Conservation (phyloP, 2,329 filamentous ascomycete species). For the Verticillium dahliae region DNA sequence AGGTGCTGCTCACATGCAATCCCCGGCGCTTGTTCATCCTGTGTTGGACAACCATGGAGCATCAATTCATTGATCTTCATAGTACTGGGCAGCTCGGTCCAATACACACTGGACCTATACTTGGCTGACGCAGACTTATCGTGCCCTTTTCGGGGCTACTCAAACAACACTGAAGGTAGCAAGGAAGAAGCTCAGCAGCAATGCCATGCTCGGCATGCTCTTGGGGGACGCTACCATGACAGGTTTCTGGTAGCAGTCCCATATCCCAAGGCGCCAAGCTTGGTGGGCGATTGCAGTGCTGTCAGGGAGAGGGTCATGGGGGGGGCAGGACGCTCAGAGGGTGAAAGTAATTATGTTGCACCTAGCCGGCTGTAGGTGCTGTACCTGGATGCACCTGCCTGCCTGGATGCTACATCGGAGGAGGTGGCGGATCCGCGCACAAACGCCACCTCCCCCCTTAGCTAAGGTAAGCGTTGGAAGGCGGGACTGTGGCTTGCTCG, state of each 20-base stretch:
- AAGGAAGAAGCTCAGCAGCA: not conserved
- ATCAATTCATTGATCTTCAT: no score
- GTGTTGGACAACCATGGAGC: no score
- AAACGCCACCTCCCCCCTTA: not conserved
- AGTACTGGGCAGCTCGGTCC: no score
- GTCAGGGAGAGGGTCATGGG: not conserved
- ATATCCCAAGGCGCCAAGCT: not conserved
- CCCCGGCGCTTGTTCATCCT: no score
- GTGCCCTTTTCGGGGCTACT: no score
- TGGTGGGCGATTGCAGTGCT: not conserved
- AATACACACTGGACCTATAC: not conserved
- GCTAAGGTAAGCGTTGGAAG: not conserved
- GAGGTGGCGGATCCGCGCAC: no score
- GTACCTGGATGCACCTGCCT: not conserved
- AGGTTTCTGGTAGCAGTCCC: not conserved
- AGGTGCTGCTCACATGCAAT: no score
- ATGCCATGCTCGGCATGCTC: not conserved
- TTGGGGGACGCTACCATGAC: not conserved
- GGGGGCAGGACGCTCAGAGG: no score
- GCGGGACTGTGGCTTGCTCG: not conserved
- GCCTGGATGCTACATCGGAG: not conserved
- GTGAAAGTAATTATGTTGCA: no score
- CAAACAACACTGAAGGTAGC: no score
- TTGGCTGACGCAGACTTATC: not conserved
- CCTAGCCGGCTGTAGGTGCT: not conserved